Evolutionary conservation across 345 rosid genomes (phyloP), one percentile per base, ranked within the genome.

Genomic region (Citrus cavaleriei): DNA sequence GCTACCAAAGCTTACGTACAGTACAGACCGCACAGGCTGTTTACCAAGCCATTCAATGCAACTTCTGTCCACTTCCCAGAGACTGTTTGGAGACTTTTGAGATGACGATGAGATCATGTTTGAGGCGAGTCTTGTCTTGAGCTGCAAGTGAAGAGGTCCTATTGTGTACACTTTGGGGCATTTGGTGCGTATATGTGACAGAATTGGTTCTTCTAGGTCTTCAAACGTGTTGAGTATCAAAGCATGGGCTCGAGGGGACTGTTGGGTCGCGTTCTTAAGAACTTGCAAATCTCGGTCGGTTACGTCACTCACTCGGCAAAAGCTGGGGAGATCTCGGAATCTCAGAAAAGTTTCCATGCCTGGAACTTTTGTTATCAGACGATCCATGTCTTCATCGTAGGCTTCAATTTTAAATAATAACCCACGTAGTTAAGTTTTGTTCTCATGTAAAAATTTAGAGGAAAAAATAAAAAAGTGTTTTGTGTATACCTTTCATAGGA

Each of bases 1-100:
- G 57, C 93, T 90, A 3, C 97, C 91, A 22, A 92, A 85, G 59
- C 91, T 87, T 7, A 84, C 87, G 27, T 89, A 90, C 4, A 90
- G 18, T 0, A 90, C 94, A 0, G 93, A 89, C 3, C 67, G 65
- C 0, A 73, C 25, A n/a, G 83, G 87, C 2, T 58, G 88, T 25
- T 46, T 68, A 30, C 89, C 89, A 9, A 92, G 80, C 93, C 93
- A 89, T 6, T 85, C 76, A 16, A 83, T 74, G 81, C 88, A 87
- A 32, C 85, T 89, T 49, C 72, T 72, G 64, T 87, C 89, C 2
- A 79, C 83, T 74, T 85, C 84, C 70, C 81, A 81, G 2, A 87
- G 77, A 69, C 85, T 81, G 40, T 77, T 87, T 6, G 77, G 68
- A 27, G 81, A 83, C 4, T 13, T 64, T 64, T 65, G 68, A 4